phyloP scores from a whole-genome alignment of 2,329 filamentous ascomycete genomes.

The Gnomoniopsis smithogilvyi region DNA sequence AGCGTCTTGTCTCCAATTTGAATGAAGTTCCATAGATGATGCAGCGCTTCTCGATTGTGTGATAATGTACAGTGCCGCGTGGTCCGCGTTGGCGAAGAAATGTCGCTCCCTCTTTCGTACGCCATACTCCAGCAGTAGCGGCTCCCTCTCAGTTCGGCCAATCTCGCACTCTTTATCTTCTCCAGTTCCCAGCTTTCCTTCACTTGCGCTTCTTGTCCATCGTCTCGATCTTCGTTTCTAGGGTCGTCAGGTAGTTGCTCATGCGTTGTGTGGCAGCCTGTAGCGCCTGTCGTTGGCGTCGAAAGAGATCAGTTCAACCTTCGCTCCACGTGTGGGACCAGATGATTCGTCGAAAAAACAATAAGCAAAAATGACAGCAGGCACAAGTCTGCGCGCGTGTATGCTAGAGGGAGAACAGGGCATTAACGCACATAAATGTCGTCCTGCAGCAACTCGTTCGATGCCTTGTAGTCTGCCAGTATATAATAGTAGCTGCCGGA shows the following conservation, averaged over 20 bases:
- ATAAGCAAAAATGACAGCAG: not conserved
- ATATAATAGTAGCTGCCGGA: conserved; percentile 88
- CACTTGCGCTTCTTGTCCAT: conserved; percentile 66
- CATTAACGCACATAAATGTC: conserved; percentile 84
- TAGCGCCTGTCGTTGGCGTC: conserved; percentile 58
- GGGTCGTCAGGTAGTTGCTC: conserved; percentile 74
- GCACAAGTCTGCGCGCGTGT: not conserved
- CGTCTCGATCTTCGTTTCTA: conserved; percentile 76
- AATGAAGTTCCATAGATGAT: not conserved
- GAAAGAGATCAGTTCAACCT: not conserved
- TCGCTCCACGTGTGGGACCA: not conserved
- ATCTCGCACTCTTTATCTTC: not conserved
- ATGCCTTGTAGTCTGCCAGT: conserved; percentile 86
- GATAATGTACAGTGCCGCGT: not conserved
- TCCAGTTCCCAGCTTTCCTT: conserved; percentile 3
- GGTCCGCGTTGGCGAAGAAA: not conserved
- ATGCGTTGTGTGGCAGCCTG: conserved; percentile 85
- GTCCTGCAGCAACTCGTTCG: conserved; percentile 89
- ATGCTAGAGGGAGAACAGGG: conserved; percentile 29
- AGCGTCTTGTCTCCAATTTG: not conserved
- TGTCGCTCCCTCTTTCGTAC: not conserved
- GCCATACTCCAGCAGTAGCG: not conserved
- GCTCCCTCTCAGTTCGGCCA: not conserved
- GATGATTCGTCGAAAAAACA: not conserved
- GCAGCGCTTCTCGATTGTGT: not conserved